These are phyloP conservation scores for Calonectria multiphialidica DNA, from an alignment of 2,329 filamentous ascomycete species.

Conservation along the genomic window DNA sequence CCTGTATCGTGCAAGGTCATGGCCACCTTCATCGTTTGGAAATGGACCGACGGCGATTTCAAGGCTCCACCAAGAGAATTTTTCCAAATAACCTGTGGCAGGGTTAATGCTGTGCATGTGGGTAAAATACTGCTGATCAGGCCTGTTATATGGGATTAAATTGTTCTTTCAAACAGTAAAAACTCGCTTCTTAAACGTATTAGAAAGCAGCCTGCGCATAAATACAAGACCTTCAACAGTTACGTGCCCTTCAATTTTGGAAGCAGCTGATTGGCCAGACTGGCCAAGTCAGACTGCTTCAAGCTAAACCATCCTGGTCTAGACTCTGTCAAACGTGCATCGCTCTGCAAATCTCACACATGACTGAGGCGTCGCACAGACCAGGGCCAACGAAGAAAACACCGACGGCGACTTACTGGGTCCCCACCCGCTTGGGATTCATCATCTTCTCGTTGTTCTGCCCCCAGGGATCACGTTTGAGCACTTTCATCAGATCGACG, in stretches of 20 bases:
- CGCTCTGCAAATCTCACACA: not conserved
- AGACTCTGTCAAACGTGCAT: not conserved
- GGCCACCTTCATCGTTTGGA: not conserved
- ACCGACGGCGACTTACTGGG: not conserved
- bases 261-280: not conserved
- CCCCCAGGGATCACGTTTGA: not conserved
- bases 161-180: not conserved
- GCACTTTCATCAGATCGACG: not conserved
- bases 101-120: not conserved
- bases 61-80: not conserved
- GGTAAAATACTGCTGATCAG: not conserved
- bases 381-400: not conserved
- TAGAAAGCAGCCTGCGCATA: not conserved
- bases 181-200: not conserved
- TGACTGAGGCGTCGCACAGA: not conserved
- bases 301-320: not conserved
- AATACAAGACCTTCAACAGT: not conserved
- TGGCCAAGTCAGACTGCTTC: not conserved
- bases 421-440: not conserved
- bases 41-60: not conserved
- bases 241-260: too few relatives aligned
- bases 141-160: not conserved
- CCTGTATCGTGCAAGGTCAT: not conserved
- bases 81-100: not conserved
- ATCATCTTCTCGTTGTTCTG: not conserved